Conservation (phyloP, 768 basidiomycete species). For the Brasilioporus rufonigricans region DNA sequence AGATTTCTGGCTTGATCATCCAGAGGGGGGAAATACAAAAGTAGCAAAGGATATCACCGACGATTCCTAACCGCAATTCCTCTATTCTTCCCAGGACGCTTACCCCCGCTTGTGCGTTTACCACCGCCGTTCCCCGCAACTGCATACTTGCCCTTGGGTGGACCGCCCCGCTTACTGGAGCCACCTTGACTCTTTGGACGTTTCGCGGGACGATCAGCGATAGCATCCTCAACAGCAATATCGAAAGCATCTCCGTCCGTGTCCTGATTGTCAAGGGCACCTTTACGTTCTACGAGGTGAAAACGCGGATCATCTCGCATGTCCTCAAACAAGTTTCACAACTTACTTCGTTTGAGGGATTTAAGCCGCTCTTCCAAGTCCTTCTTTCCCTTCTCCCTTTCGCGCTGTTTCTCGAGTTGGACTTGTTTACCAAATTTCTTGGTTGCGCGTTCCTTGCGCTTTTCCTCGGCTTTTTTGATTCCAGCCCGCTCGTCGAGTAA, state of each 20-base stretch:
- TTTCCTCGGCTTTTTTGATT: slow-evolving; percentile 91
- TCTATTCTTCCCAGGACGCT: slow-evolving; percentile 60
- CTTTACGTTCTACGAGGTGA: slow-evolving; percentile 68
- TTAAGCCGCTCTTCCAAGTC: slow-evolving; percentile 86
- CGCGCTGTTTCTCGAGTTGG: slow-evolving; percentile 90
- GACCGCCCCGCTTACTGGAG: slow-evolving; percentile 30
- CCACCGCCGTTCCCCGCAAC: slow-evolving; percentile 21
- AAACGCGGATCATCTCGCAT: neutral
- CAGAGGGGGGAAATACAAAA: slow-evolving; percentile 8
- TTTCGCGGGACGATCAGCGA: slow-evolving; percentile 67
- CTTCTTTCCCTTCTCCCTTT: slow-evolving; percentile 86
- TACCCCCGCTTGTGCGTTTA: slow-evolving; percentile 35
- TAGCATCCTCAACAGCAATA: slow-evolving; percentile 87
- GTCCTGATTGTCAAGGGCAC: slow-evolving; percentile 65
- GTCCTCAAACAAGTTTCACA: neutral
- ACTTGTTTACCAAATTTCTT: slow-evolving; percentile 99
- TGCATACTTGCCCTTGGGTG: slow-evolving; percentile 42
- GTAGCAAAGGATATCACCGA: slow-evolving; percentile 19
- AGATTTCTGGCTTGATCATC: neutral
- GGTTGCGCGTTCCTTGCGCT: slow-evolving; percentile 86
- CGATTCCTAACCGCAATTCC: slow-evolving; percentile 43
- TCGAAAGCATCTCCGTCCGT: slow-evolving; percentile 69
- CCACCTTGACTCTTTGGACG: slow-evolving; percentile 35
- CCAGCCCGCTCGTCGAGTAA: slow-evolving; percentile 84
- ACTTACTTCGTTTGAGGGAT: slow-evolving; percentile 82